These are phyloP conservation scores for Conticribra weissflogii DNA, from an alignment of 108 stramenopile species.

Conservation along the genomic window DNA sequence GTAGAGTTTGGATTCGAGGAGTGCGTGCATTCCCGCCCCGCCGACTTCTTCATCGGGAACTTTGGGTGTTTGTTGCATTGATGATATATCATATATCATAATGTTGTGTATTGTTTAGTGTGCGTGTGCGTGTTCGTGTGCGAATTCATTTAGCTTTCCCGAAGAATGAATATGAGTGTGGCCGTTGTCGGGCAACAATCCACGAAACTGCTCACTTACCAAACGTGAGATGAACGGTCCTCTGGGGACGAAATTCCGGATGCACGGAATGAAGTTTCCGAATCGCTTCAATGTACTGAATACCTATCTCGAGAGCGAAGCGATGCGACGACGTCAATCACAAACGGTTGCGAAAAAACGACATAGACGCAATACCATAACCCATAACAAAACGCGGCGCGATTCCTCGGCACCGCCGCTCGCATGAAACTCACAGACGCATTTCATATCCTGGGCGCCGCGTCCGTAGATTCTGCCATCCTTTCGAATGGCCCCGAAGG, in stretches of 20 bases:
- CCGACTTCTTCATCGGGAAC: constrained; percentile 46
- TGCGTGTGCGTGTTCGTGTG: no score
- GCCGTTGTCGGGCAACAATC: neutral
- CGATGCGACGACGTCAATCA: neutral
- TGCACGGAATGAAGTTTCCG: constrained; percentile 33
- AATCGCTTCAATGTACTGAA: constrained; percentile 94
- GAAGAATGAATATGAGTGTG: no score
- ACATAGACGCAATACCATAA: no score
- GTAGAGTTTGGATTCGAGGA: constrained; percentile 60
- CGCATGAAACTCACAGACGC: constrained; percentile 81
- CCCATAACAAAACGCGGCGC: no score
- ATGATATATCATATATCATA: neutral
- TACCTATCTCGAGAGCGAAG: no score
- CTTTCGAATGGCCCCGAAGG: constrained; percentile 81
- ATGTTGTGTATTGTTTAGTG: no score
- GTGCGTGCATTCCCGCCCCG: constrained; percentile 63
- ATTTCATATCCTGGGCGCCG: constrained; percentile 97
- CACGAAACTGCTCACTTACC: constrained; percentile 7
- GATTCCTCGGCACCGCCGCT: no score
- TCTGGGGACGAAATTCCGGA: constrained; percentile 54
- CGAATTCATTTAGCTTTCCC: no score
- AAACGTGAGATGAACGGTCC: constrained; percentile 73
- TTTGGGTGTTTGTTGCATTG: neutral
- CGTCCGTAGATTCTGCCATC: constrained; percentile 92
- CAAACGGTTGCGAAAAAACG: neutral